Conservation (phyloP, 768 basidiomycete genomes). For the Boletus rufocinnamomeus region DNA sequence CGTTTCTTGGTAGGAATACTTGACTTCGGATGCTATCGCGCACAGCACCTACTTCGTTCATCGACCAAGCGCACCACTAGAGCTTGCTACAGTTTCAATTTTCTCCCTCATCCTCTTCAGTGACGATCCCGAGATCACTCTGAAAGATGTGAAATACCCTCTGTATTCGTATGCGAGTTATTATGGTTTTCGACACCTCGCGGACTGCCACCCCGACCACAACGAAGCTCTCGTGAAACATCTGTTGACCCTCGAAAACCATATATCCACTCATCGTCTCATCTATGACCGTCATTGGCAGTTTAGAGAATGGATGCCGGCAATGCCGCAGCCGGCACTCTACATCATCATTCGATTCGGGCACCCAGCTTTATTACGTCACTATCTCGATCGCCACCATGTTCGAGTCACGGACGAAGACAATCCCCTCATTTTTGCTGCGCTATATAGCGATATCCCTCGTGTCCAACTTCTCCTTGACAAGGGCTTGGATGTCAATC, state of each 20-base stretch:
- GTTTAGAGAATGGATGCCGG: background rate
- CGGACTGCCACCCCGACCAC: background rate
- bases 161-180: background rate
- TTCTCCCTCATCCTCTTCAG: background rate
- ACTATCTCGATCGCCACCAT: background rate
- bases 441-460: background rate
- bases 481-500: background rate
- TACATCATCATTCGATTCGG: background rate
- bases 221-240: background rate
- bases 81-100: background rate
- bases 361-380: background rate
- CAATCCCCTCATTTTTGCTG: background rate
- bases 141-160: background rate
- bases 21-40: background rate
- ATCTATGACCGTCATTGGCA: background rate
- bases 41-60: background rate
- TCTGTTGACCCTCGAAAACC: background rate
- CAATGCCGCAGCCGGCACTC: background rate
- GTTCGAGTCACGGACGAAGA: background rate
- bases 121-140: background rate
- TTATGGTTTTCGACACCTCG: background rate
- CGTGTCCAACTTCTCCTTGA: background rate
- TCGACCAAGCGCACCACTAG: background rate
- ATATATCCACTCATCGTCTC: background rate
- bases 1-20: background rate